These are phyloP conservation scores for Hortiboletus flavorubellus DNA, from an alignment of 768 basidiomycete genomes.

Conservation along the genomic window DNA sequence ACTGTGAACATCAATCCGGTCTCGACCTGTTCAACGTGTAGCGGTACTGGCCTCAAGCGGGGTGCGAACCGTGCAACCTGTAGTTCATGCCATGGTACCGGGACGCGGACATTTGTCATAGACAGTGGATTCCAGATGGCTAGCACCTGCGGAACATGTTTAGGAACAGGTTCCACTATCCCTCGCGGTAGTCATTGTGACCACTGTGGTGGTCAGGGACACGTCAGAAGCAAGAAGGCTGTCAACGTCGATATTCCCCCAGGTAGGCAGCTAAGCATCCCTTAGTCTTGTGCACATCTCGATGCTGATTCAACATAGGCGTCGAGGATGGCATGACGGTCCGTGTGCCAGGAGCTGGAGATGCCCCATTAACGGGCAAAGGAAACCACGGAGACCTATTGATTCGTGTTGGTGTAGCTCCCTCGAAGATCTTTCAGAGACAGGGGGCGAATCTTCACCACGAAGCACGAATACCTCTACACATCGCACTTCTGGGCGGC, in stretches of 20 bases:
- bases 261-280: conserved; percentile 47
- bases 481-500: conserved; percentile 91
- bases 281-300: neutral
- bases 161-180: conserved; percentile 75
- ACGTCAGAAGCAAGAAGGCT: conserved; percentile 74
- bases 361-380: conserved; percentile 76
- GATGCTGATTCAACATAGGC: conserved; percentile 43
- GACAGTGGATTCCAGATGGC: conserved; percentile 97
- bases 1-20: conserved; percentile 78
- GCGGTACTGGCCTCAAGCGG: conserved; percentile 80
- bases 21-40: conserved; percentile 79
- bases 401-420: conserved; percentile 78
- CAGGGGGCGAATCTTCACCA: conserved; percentile 93
- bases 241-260: conserved; percentile 83
- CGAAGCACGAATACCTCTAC: conserved; percentile 84
- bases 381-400: conserved; percentile 82
- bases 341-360: conserved; percentile 75
- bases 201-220: conserved; percentile 82
- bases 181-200: conserved; percentile 77
- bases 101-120: conserved; percentile 84
- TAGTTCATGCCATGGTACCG: conserved; percentile 77
- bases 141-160: conserved; percentile 80
- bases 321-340: conserved; percentile 95
- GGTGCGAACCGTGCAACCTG: conserved; percentile 84
- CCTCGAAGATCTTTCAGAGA: conserved; percentile 82